Base-by-base conservation (phyloP, 768 basidiomycete species). In the Mycena albidolilacea region DNA sequence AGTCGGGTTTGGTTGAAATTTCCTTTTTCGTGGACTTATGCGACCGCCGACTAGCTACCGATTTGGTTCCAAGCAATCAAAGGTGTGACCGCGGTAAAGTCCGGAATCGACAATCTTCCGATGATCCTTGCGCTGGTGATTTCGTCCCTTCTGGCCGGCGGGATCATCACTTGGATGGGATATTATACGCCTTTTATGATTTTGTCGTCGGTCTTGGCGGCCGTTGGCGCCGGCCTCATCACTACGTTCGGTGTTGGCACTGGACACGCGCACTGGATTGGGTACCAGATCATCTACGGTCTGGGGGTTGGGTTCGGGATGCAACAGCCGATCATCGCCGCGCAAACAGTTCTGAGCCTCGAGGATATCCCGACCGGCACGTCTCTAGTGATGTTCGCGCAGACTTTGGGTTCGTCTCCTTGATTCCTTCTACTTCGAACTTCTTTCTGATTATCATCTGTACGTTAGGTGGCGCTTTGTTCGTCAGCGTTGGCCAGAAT, bases 71-170 rank as follows among this genome's bases (percentile, higher is more conserved):
- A 87, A 73, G 85, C 84, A 0, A 82, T 82, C 78, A 84, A 83
- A 55, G 83, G 80, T 14, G 78, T 76, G 10, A 79, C 82, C 7
- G 82, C 88, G 0, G 75, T 70, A 5, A 64, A 64, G 37, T 57
- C 59, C 19, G 54, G 62, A 19, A 58, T 67, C 35, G 58, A 58
- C 50, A 58, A 58, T 9, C 81, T 89, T 43, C 75, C 83, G 3
- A 69, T 85, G 64, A 79, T 84, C 7, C 78, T 85, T 67, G 73
- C 83, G 23, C 78, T 85, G 30, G 86, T 87, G 0, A 82, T 85
- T 0, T 67, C 81, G 17, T 82, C 86, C 1, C 80, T 89, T 48
- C 30, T 87, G n/a, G 77, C 76, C 3, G 11, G 88, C 84, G 62
- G 81, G 17, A 76, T 79, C 0, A 81, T 88, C 54, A 82, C 80